A percentile compares a stretch with the other conserved stretches of the same genome.
Evolutionary conservation across 345 rosid species (phyloP).

Genomic region (Gossypium raimondii): DNA sequence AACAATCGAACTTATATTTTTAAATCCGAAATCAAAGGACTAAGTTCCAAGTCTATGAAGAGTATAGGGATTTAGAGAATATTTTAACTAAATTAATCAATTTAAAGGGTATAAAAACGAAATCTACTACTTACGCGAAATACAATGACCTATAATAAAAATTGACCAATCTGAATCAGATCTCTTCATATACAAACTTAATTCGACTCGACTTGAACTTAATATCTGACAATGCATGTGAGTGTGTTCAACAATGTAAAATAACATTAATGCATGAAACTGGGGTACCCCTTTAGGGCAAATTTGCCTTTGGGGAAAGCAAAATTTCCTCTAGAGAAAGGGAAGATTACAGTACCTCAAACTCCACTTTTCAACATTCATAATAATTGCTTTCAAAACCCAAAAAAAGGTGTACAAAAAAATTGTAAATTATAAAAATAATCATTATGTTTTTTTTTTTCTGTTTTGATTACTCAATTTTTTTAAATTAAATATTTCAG

Average conservation of each 20-base stretch:
- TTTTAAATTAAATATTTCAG: too few species aligned
- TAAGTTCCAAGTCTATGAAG: too few species aligned
- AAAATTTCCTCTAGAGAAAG: not conserved
- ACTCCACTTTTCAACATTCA: not conserved
- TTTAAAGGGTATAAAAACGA: too few species aligned
- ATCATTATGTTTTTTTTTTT: too few species aligned
- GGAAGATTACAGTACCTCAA: not conserved
- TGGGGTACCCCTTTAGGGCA: not conserved
- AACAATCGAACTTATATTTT: too few species aligned
- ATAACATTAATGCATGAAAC: not conserved
- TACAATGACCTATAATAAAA: too few species aligned
- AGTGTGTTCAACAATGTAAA: not conserved
- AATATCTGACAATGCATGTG: not conserved
- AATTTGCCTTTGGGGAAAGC: not conserved
- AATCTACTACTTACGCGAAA: too few species aligned
- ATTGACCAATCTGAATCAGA: too few species aligned
- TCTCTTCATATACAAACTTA: accelerated
- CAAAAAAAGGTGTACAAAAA: not conserved
- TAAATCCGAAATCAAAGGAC: too few species aligned
- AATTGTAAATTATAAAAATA: not conserved
- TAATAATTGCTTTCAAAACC: not conserved
- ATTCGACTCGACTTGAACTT: not conserved
- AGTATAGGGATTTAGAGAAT: too few species aligned
- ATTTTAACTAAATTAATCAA: too few species aligned
- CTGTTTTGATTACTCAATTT: too few species aligned